Conservation (phyloP, 805 yeast species). For the Sugiyamaella boreocaroliniensis region DNA sequence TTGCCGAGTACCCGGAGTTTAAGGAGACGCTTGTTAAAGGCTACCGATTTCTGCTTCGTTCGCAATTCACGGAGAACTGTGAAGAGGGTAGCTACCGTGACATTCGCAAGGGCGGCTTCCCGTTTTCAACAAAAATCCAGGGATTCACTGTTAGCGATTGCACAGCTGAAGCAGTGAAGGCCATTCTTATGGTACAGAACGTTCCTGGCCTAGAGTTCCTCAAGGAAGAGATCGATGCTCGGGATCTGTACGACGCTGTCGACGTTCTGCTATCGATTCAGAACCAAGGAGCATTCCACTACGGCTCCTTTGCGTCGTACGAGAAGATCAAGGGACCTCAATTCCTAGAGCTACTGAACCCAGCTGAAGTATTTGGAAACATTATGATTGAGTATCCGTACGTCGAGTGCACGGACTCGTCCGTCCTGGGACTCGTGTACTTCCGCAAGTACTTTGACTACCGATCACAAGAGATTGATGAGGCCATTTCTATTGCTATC, state of each 20-base stretch:
- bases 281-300: constrained; percentile 69
- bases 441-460: constrained; percentile 64
- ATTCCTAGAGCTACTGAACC: constrained; percentile 69
- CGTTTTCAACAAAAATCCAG: constrained; percentile 90
- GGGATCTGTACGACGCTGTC: constrained; percentile 56
- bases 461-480: constrained; percentile 53
- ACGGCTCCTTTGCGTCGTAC: constrained; percentile 89
- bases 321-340: constrained; percentile 81
- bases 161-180: constrained; percentile 92
- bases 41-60: constrained; percentile 63
- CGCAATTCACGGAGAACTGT: constrained; percentile 81
- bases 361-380: constrained; percentile 97
- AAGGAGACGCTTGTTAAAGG: constrained; percentile 57
- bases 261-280: constrained; percentile 74
- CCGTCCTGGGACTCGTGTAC: constrained; percentile 79
- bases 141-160: constrained; percentile 97
- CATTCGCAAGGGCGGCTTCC: constrained; percentile 85
- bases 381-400: constrained; percentile 98
- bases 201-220: constrained; percentile 47
- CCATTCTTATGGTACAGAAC: constrained; percentile 82
- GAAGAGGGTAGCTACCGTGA: constrained; percentile 76
- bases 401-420: constrained; percentile 96
- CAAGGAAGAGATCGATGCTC: constrained; percentile 46
- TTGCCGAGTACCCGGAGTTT: constrained; percentile 63
- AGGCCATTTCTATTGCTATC: constrained; percentile 70